Evolutionary conservation across 805 yeast species (phyloP).

Genomic region (Yamadazyma endophytica): DNA sequence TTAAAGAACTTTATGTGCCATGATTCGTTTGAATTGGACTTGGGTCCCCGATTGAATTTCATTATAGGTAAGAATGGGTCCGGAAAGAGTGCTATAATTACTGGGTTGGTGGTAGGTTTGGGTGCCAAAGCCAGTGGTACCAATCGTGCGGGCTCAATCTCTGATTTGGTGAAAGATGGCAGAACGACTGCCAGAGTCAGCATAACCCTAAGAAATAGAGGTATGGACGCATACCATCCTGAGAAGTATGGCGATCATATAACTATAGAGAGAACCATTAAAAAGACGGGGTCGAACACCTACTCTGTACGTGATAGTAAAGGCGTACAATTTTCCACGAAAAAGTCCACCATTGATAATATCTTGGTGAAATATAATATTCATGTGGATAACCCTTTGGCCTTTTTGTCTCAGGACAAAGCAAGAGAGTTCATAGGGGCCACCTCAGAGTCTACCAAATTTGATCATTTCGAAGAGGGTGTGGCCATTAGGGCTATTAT

Average conservation of each 20-base stretch:
- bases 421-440: conserved; percentile 86
- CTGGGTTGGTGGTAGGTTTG: conserved; percentile 81
- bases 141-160: conserved; percentile 71
- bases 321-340: conserved; percentile 51
- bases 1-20: conserved; percentile 89
- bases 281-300: conserved; percentile 43
- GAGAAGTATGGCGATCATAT: conserved; percentile 67
- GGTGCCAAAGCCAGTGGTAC: conserved; percentile 90
- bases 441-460: conserved; percentile 69
- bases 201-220: conserved; percentile 61
- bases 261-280: conserved; percentile 60
- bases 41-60: conserved; percentile 80
- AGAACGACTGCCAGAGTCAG: conserved; percentile 61
- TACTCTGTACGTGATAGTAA: conserved; percentile 53
- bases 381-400: conserved; percentile 85
- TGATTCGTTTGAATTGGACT: conserved; percentile 64
- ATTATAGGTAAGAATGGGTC: conserved; percentile 89
- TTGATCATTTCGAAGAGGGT: conserved; percentile 74
- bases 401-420: conserved; percentile 88
- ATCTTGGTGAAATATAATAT: conserved; percentile 70
- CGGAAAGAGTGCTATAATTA: conserved; percentile 84
- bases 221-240: conserved; percentile 60
- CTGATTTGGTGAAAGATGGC: conserved; percentile 74
- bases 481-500: conserved; percentile 67
- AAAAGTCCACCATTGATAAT: conserved; percentile 61